A percentile compares a stretch with the other conserved stretches of the same genome.
Evolutionary conservation across 1,139 yeast species (phyloP).

Genomic region (Kodamaea plutei): DNA sequence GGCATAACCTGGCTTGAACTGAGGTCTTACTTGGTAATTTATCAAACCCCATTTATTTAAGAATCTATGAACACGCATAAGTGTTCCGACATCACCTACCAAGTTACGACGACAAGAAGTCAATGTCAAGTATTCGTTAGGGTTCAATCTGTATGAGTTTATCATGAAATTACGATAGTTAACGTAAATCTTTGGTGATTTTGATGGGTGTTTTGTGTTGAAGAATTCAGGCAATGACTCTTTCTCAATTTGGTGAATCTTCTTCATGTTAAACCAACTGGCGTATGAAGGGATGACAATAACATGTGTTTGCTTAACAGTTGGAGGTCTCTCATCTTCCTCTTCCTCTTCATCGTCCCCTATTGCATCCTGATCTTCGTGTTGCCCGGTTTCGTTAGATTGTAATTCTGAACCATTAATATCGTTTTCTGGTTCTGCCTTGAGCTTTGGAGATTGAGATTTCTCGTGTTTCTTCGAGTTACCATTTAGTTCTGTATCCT

Average conservation of each 20-base stretch:
- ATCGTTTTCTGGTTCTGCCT: slow-evolving; percentile 5
- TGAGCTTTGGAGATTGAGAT: slow-evolving; percentile 1
- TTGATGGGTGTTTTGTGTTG: slow-evolving; percentile 67
- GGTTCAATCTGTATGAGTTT: slow-evolving; percentile 86
- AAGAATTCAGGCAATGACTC: slow-evolving; percentile 92
- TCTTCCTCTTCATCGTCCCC: slow-evolving; percentile 10
- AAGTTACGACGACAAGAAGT: slow-evolving; percentile 93
- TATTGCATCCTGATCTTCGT: background rate
- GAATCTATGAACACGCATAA: slow-evolving; percentile 86
- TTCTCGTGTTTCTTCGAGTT: background rate
- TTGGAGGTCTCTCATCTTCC: slow-evolving; percentile 6
- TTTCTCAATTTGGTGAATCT: slow-evolving; percentile 58
- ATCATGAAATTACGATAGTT: slow-evolving; percentile 93
- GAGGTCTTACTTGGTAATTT: slow-evolving; percentile 84
- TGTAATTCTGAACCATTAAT: slow-evolving; percentile 2
- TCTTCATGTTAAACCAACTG: slow-evolving; percentile 79
- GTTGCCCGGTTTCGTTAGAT: slow-evolving; percentile 2
- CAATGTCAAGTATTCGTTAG: slow-evolving; percentile 85
- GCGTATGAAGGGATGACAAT: slow-evolving; percentile 93
- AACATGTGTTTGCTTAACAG: slow-evolving; percentile 67
- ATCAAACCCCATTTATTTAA: slow-evolving; percentile 95
- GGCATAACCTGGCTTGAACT: slow-evolving; percentile 57
- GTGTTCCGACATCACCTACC: slow-evolving; percentile 94
- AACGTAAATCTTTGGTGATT: slow-evolving; percentile 82
- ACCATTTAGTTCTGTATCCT: too few relatives aligned